These are phyloP conservation scores for Thalassiosira profunda DNA, from an alignment of 108 stramenopile species.

Conservation along the genomic window DNA sequence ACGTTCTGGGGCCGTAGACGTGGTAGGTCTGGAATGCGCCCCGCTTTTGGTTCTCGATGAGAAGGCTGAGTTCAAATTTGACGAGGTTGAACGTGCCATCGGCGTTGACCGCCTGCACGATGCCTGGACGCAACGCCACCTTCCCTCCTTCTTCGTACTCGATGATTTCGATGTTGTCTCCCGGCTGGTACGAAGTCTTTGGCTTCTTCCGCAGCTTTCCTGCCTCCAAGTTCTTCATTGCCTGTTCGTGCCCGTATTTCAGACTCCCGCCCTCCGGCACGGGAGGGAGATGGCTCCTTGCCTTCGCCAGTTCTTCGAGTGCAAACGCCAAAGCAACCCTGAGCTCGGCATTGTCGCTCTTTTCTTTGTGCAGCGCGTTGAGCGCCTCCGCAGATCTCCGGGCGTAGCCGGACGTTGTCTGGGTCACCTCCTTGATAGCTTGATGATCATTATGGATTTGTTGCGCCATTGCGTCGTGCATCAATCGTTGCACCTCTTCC, in stretches of 20 bases:
- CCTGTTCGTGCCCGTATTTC: no score
- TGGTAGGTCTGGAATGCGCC: background rate
- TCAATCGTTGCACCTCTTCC: background rate
- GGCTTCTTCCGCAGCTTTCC: background rate
- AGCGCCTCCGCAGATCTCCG: background rate
- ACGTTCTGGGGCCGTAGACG: no score
- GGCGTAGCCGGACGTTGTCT: background rate
- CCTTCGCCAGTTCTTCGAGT: background rate
- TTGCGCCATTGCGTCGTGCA: background rate
- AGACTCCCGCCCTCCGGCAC: no score
- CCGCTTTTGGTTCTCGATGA: background rate
- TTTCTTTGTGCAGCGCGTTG: background rate
- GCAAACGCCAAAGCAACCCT: background rate
- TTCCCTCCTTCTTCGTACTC: background rate
- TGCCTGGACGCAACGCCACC: constrained; percentile 1
- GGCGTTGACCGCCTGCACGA: background rate
- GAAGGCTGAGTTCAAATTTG: background rate
- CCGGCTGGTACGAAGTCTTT: background rate
- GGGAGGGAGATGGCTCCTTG: background rate
- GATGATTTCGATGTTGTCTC: constrained; percentile 1
- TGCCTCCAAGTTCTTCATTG: no score
- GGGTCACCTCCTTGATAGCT: background rate
- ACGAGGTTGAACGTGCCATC: background rate
- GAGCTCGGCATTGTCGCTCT: background rate
- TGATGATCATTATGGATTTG: background rate